A percentile compares a stretch with the other conserved stretches of the same genome.
phyloP scores from a whole-genome alignment of 345 rosid genomes.

The Hypericum androsaemum region DNA sequence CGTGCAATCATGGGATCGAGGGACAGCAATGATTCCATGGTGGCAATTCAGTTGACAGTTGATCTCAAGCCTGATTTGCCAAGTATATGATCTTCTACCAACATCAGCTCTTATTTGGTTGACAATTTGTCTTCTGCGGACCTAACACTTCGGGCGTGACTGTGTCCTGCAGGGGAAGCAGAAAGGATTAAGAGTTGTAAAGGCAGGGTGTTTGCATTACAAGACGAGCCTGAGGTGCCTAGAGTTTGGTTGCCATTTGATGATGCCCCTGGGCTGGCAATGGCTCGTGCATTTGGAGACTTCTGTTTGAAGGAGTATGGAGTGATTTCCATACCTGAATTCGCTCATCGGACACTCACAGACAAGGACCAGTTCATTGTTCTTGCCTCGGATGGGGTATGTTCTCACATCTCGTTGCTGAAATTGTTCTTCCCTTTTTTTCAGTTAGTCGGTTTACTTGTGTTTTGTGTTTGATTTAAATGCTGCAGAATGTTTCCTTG shows the following conservation, averaged over 20 bases:
- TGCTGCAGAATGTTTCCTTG: too few relatives aligned
- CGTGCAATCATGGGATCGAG: constrained; percentile 94
- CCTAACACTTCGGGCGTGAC: constrained; percentile 1
- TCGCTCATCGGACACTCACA: constrained; percentile 74
- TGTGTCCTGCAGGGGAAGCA: constrained; percentile 60
- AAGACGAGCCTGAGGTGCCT: constrained; percentile 98
- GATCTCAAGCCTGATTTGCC: constrained; percentile 99
- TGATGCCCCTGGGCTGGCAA: constrained; percentile 97
- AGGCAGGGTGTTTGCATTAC: constrained; percentile 94
- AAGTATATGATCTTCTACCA: constrained; percentile 35
- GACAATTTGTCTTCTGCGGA: constrained; percentile 2
- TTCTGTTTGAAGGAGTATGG: constrained; percentile 98
- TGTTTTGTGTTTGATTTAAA: too few relatives aligned
- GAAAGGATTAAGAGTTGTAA: constrained; percentile 92
- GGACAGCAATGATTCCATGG: constrained; percentile 64
- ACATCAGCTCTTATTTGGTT: constrained; percentile 1
- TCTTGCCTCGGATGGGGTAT: constrained; percentile 98
- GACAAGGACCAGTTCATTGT: constrained; percentile 91
- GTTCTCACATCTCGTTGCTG: constrained; percentile 7
- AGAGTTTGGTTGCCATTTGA: constrained; percentile 99
- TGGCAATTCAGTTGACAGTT: constrained; percentile 83
- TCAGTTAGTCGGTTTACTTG: too few relatives aligned
- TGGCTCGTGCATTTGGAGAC: constrained; percentile 99
- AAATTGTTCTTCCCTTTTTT: too few relatives aligned
- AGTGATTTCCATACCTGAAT: constrained; percentile 87